Base-by-base conservation (phyloP, 1,284 basidiomycete species). In the Pyrrhoderma noxium region DNA sequence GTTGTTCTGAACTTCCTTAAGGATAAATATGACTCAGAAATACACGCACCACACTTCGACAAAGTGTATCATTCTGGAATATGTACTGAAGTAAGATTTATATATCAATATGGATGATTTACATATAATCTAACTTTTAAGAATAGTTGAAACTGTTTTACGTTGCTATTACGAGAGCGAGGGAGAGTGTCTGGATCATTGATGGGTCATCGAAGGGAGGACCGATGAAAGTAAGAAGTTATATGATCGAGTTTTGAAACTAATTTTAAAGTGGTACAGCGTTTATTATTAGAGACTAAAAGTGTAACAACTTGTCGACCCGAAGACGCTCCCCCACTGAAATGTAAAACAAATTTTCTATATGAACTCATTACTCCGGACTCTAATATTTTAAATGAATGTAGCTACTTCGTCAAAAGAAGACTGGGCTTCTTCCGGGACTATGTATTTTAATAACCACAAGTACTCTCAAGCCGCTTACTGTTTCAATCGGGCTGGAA, bases 121-220 rank as follows among this genome's bases (percentile, higher is more conserved):
- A 47, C 23, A 43, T 52, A 7, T 54, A 45, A n/a, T 42, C 25
- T 37, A 21, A 39, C n/a, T 31, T 11, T 5, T 11, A 31, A 31
- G 11, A 31, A 31, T 50, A 85, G 81, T 64, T 86, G 23, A 85
- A 86, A 58, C 73, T 72, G 47, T 64, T 87, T 0, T 86, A 87
- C 51, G 83, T 87, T 3, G 84, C 82, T 0, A 72, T 85, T 37
- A 87, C 85, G 0, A 64, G 85, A 39, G 82, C 83, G 1, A 70
- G 81, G 34, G 80, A 79, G 56, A 80, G 81, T 43, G 61, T 85
- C 1, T 84, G 82, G 80, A 79, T 86, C 9, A 74, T 74, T 5
- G 85, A 86, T 61, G 68, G 69, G 27, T 85, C 80, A 1, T 65
- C 70, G 3, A 77, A 71, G 46, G 70, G 73, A 5, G 74, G 76